A percentile compares a stretch with the other conserved stretches of the same genome.
Evolutionary conservation across 441 rosid genomes (phyloP).

Genomic region (Bocquillonia castaneifolia): DNA sequence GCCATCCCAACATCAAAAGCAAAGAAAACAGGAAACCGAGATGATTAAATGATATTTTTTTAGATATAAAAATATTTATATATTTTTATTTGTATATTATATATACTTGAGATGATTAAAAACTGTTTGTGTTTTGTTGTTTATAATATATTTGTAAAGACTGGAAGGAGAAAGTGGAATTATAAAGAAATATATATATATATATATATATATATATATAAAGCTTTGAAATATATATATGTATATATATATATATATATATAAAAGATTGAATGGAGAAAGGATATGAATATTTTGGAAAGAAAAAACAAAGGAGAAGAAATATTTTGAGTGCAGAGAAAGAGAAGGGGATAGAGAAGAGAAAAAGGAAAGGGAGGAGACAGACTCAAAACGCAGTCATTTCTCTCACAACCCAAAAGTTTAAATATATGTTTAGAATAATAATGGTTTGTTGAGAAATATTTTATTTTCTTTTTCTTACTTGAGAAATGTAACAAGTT

Average conservation of each 20-base stretch:
- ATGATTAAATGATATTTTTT: slow-evolving; percentile 27
- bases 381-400: slow-evolving; percentile 40
- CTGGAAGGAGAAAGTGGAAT: slow-evolving; percentile 22
- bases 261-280: slow-evolving; percentile 17
- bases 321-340: slow-evolving; percentile 30
- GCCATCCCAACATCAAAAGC: slow-evolving; percentile 64
- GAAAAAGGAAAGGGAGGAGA: slow-evolving; percentile 2
- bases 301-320: slow-evolving; percentile 21
- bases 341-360: slow-evolving; percentile 13
- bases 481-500: neutral
- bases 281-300: slow-evolving; percentile 17
- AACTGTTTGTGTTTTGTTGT: slow-evolving; percentile 42
- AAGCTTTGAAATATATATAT: slow-evolving; percentile 28
- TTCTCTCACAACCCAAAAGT: slow-evolving; percentile 30
- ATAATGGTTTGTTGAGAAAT: slow-evolving; percentile 16
- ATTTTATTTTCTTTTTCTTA: neutral
- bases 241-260: slow-evolving; percentile 23
- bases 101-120: slow-evolving; percentile 26
- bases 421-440: slow-evolving; percentile 25
- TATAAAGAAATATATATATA: slow-evolving; percentile 30
- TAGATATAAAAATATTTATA: slow-evolving; percentile 3
- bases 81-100: no score
- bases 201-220: slow-evolving; percentile 22
- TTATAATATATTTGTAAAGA: neutral
- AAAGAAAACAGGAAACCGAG: slow-evolving; percentile 9